A percentile compares a stretch with the other conserved stretches of the same genome.
Conservation (phyloP, 2,329 filamentous ascomycete genomes). For the Fusarium poae region DNA sequence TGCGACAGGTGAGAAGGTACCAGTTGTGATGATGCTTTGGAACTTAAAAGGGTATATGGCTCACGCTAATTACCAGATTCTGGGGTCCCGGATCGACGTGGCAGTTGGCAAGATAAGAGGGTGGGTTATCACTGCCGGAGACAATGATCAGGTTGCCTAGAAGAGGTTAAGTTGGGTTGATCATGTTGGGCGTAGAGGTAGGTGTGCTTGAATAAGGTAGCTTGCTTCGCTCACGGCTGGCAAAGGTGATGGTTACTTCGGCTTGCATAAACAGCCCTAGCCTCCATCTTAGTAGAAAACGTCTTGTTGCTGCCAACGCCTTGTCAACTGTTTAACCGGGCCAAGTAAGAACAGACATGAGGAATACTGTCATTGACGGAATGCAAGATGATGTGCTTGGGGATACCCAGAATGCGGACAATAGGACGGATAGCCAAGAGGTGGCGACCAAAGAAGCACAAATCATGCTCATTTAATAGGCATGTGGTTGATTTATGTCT, state of each 20-base stretch:
- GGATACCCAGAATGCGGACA: background rate
- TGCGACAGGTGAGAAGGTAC: background rate
- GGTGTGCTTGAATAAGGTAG: background rate
- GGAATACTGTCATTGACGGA: background rate
- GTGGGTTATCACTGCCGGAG: constrained; percentile 4
- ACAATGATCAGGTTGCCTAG: constrained; percentile 5
- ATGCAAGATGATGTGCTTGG: background rate
- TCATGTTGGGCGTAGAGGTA: constrained; percentile 1
- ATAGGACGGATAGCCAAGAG: background rate
- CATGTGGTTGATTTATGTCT: constrained; percentile 12
- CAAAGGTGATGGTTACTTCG: constrained; percentile 11
- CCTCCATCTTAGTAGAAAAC: background rate
- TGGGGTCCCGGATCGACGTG: constrained; percentile 13
- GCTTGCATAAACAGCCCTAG: constrained; percentile 17
- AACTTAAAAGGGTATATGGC: constrained; percentile 1
- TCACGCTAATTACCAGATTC: constrained; percentile 17
- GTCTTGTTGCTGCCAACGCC: constrained; percentile 7
- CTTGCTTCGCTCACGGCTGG: background rate
- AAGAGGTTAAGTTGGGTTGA: background rate
- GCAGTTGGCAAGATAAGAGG: constrained; percentile 6
- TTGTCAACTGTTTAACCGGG: background rate
- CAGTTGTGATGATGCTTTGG: background rate
- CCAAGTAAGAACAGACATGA: background rate
- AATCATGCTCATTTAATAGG: background rate
- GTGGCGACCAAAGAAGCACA: background rate